phyloP scores from a whole-genome alignment of 108 stramenopile genomes.

The Nannochloropsis salina region DNA sequence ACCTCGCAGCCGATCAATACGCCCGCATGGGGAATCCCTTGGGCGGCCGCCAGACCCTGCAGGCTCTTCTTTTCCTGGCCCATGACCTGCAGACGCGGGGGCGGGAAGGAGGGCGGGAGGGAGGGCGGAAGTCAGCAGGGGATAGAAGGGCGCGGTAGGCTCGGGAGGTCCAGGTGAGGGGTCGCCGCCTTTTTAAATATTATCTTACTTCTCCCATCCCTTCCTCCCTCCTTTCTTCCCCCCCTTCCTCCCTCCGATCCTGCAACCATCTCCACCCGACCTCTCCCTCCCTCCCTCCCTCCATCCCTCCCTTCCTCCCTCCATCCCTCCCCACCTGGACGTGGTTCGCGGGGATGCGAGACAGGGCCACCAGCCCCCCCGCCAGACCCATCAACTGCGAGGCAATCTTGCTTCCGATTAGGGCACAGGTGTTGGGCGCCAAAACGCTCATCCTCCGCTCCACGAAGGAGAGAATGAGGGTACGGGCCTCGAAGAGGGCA shows the following conservation, averaged over 20 bases:
- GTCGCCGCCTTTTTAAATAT: neutral
- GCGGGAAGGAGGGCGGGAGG: neutral
- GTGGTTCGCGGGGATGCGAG: neutral
- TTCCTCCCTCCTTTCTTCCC: neutral
- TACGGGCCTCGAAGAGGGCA: constrained; percentile 35
- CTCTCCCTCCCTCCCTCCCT: neutral
- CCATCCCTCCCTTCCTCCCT: neutral
- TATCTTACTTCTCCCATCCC: neutral
- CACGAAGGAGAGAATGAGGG: constrained; percentile 42
- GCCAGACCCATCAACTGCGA: constrained; percentile 77
- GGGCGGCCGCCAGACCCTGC: constrained; percentile 42
- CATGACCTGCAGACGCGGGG: constrained; percentile 48
- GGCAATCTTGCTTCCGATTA: constrained; percentile 74
- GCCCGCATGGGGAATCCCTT: constrained; percentile 60
- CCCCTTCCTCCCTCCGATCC: constrained; percentile 19
- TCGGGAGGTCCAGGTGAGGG: neutral
- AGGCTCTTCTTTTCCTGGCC: constrained; percentile 51
- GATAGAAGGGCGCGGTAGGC: neutral
- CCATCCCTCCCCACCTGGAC: neutral
- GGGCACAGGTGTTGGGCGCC: constrained; percentile 62
- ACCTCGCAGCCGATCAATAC: constrained; percentile 73
- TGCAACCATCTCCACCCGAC: neutral
- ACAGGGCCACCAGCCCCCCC: constrained; percentile 79
- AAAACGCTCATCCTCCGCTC: constrained; percentile 49
- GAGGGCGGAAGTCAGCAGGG: neutral